Evolutionary conservation across 1,284 basidiomycete genomes (phyloP).

Genomic region (Golubevia pallescens): DNA sequence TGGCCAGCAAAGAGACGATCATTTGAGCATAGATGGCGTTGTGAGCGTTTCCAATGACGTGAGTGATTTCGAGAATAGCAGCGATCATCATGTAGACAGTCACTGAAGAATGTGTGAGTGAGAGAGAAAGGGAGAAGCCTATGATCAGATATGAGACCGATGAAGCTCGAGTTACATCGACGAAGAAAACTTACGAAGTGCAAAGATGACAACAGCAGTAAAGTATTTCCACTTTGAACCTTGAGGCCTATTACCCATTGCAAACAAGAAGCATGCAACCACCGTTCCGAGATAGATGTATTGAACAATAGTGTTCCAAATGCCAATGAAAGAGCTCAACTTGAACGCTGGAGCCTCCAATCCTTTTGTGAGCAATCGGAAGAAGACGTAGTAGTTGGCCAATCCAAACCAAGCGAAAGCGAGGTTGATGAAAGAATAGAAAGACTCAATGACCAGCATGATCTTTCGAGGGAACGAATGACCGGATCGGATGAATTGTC

Average conservation of each 20-base stretch:
- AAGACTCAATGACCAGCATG: constrained; percentile 77
- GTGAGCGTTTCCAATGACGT: constrained; percentile 32
- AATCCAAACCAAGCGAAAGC: constrained; percentile 86
- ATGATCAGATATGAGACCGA: too few species aligned
- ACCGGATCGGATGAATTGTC: constrained; percentile 82
- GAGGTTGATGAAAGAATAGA: constrained; percentile 87
- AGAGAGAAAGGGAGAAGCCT: neutral
- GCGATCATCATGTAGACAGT: constrained; percentile 78
- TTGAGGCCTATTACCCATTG: constrained; percentile 94
- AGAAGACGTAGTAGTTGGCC: constrained; percentile 96
- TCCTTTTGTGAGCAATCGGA: constrained; percentile 70
- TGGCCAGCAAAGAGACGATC: constrained; percentile 82
- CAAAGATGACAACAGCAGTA: constrained; percentile 77
- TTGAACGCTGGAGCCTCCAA: neutral
- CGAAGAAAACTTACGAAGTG: constrained; percentile 64
- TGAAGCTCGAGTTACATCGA: too few species aligned
- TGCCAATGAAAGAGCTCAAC: neutral
- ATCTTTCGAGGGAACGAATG: constrained; percentile 81
- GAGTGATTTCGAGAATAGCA: constrained; percentile 44
- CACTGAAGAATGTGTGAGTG: constrained; percentile 56
- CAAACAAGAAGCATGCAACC: constrained; percentile 87
- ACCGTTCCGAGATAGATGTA: constrained; percentile 84
- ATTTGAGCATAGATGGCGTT: constrained; percentile 75
- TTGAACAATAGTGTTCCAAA: constrained; percentile 65
- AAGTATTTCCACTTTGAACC: constrained; percentile 89